Percentiles rank a stretch among this genome's conserved stretches.
Conservation (phyloP, 192 early-diverging fungal species). For the Radiomyces spectabilis region DNA sequence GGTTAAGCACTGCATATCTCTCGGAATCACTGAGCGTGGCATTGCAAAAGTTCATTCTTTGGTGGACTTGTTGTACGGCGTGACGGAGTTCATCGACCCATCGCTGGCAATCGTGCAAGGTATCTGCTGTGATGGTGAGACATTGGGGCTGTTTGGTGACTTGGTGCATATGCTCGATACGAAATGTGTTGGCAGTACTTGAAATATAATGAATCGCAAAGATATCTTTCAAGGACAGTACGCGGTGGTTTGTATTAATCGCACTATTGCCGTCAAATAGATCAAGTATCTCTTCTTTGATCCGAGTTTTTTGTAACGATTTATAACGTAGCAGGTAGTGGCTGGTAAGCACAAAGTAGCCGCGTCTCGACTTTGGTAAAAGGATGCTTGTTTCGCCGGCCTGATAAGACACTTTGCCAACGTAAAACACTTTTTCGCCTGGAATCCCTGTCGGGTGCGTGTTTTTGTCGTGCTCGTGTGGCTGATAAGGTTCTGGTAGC, state of each 20-base stretch:
- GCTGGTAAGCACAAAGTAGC: constrained; percentile 24
- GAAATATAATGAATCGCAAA: constrained; percentile 13
- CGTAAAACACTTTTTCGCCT: no score
- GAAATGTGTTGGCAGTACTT: constrained; percentile 4
- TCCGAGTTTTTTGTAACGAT: constrained; percentile 11
- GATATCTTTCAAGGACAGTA: constrained; percentile 2
- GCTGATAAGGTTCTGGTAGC: no score
- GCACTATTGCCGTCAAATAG: no score
- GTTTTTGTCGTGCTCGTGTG: no score
- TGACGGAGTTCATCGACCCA: constrained; percentile 21
- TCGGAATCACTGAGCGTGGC: constrained; percentile 5
- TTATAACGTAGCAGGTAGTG: constrained; percentile 21
- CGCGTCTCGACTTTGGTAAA: no score
- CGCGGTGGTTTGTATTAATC: background rate
- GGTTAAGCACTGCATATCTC: constrained; percentile 2
- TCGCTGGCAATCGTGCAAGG: constrained; percentile 1
- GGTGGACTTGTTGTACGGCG: background rate
- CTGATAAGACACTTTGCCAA: no score
- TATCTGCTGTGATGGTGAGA: constrained; percentile 3
- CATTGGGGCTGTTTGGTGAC: background rate
- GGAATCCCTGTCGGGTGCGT: no score
- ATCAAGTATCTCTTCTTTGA: background rate
- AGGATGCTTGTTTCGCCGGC: no score
- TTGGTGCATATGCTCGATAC: constrained; percentile 20
- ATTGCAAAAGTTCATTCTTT: background rate